Conservation (phyloP, 2,329 filamentous ascomycete genomes). For the Cyphellophora europaea region DNA sequence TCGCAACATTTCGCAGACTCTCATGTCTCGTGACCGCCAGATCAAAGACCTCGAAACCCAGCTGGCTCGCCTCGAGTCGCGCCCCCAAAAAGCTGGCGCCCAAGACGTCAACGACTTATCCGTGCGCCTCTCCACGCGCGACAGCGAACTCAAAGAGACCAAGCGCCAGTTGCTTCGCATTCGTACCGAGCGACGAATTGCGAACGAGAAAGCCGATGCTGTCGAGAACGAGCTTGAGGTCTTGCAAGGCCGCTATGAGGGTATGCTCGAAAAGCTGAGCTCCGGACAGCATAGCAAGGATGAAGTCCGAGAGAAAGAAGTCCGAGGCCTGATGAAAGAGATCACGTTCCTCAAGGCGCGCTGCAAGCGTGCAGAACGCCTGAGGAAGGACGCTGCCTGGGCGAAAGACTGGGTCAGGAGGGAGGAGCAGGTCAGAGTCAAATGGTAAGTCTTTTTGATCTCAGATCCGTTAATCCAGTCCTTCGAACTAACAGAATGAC, state of each 20-base stretch:
- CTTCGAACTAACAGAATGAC: slow-evolving; percentile 19
- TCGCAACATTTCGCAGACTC: slow-evolving; percentile 60
- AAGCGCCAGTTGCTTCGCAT: slow-evolving; percentile 55
- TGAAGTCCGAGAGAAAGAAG: slow-evolving; percentile 50
- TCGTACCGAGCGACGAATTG: slow-evolving; percentile 35
- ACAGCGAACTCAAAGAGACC: slow-evolving; percentile 50
- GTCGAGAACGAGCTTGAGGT: slow-evolving; percentile 33
- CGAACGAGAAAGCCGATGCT: slow-evolving; percentile 30
- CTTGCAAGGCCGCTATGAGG: slow-evolving; percentile 54
- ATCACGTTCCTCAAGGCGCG: slow-evolving; percentile 83
- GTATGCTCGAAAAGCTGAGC: slow-evolving; percentile 41
- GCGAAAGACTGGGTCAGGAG: slow-evolving; percentile 83
- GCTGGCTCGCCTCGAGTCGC: slow-evolving; percentile 46
- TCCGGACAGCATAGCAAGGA: slow-evolving; percentile 28
- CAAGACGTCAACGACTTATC: slow-evolving; percentile 47
- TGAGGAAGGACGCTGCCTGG: slow-evolving; percentile 72
- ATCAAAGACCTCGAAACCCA: slow-evolving; percentile 50
- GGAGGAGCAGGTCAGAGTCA: slow-evolving; percentile 51
- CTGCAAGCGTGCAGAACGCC: slow-evolving; percentile 67
- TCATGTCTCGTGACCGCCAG: slow-evolving; percentile 59
- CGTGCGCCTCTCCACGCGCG: slow-evolving; percentile 60
- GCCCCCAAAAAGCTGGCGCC: slow-evolving; percentile 29
- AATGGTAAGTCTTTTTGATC: slow-evolving; percentile 61
- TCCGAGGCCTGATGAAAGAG: slow-evolving; percentile 76
- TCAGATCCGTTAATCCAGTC: slow-evolving; percentile 5